Percentiles rank a stretch among this genome's conserved stretches.
Evolutionary conservation across 805 yeast species (phyloP).

Genomic region (Cyberlindnera saturnus): DNA sequence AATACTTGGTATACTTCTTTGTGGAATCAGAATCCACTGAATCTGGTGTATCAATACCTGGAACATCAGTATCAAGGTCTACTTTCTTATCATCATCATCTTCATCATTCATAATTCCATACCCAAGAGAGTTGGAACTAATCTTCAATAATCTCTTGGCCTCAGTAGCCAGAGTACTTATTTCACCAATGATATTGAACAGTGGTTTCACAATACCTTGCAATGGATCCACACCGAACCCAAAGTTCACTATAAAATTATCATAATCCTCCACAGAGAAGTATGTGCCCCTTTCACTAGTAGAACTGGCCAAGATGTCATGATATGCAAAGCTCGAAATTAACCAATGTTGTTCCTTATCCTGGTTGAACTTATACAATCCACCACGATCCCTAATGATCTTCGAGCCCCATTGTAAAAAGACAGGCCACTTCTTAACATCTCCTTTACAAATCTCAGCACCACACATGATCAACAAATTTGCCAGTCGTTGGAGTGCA

Average conservation of each 20-base stretch:
- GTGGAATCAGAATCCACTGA: conserved; percentile 8
- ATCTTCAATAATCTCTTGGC: conserved; percentile 34
- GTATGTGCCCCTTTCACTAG: conserved; percentile 55
- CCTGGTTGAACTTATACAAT: conserved; percentile 39
- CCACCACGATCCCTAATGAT: conserved; percentile 62
- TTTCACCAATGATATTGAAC: conserved; percentile 62
- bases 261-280: conserved; percentile 59
- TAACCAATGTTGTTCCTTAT: conserved; percentile 61
- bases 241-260: conserved; percentile 23
- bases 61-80: conserved; percentile 13
- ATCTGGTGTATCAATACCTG: conserved; percentile 21
- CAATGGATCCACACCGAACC: conserved; percentile 56
- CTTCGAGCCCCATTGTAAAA: conserved; percentile 60
- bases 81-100: conserved; percentile 13
- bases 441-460: conserved; percentile 83
- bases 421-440: conserved; percentile 66
- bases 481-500: conserved; percentile 46
- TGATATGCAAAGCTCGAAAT: conserved; percentile 77
- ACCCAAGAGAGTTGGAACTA: conserved; percentile 23
- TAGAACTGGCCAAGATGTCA: conserved; percentile 62
- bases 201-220: conserved; percentile 68
- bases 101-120: conserved; percentile 22
- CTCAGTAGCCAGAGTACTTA: conserved; percentile 52
- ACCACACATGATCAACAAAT: conserved; percentile 62
- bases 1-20: conserved; percentile 24